Evolutionary conservation across 2,329 filamentous ascomycete genomes (phyloP), one percentile per base, ranked within the genome.

Genomic region (Cladosporium sp.): DNA sequence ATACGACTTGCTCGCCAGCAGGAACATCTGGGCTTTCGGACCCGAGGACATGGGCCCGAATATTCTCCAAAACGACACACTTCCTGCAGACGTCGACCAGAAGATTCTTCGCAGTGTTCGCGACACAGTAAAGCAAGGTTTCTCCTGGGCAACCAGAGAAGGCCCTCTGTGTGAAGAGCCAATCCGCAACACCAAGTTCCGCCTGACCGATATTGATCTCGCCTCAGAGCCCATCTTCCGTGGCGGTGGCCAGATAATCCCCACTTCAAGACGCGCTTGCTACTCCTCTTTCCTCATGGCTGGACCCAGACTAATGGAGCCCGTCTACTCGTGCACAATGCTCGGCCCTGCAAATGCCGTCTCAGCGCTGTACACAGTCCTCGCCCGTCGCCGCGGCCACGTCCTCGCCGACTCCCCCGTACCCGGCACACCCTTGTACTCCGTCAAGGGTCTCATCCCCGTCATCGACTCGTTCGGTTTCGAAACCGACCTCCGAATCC

Each of bases 381-480:
- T 98, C 18, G 86, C 91, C 6, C 82, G 89, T 45, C 83, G 93
- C 53, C 79, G 93, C 59, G 93, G 93, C 1, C 93, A 98, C 69
- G 92, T 98, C 22, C 76, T 98, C 20, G 85, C 87, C n/a, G 93
- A 98, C 66, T 89, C 88, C 0, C 91, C 91, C 12, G 88, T 98
- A 53, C 90, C 92, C 0, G 93, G 93, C 19, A 97, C 93, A 8
- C 93, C 92, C 4, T 78, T 98, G 9, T 97, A 96, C 71, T 85
- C 87, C 18, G 91, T 96, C 47, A 87, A 85, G 61, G 93, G 93
- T 3, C 77, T 97, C 43, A 83, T 98, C 50, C 93, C 93, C 8
- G 93, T 97, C 53, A 95, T 98, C 65, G 93, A 98, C 73, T 90
- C 85, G 25, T 98, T 98, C 64, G 93, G 93, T 16, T 97, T 98